Base-by-base conservation (phyloP, 1,284 basidiomycete species). In the Pisolithus thermaeus region DNA sequence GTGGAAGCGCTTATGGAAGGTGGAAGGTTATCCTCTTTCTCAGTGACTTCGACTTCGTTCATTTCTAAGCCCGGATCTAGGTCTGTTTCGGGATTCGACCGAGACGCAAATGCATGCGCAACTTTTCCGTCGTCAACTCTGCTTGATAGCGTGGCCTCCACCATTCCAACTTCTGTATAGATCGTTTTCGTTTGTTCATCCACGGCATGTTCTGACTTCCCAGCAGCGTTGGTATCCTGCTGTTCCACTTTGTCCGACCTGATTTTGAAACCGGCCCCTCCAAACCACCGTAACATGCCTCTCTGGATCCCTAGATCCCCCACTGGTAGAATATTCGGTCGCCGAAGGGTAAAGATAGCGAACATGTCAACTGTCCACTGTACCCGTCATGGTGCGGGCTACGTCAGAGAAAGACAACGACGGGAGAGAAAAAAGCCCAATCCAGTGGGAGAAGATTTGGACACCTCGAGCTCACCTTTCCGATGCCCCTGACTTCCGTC, bases 221-320 rank as follows among this genome's bases (percentile, higher is more conserved):
- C 60, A 3, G 56, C 54, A 49, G 54, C 42, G 52, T 42, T 46
- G 42, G 46, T 20, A 47, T 57, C 42, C 36, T 56, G 12, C 27
- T 50, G 14, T 63, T 58, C 54, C 66, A 54, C 53, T 64, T 55
- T 30, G 59, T 54, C 51, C 60, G 61, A 52, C 43, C 37, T 35
- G 51, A 18, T 52, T 41, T 39, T 38, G 38, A 51, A 22, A 3
- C 27, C 36, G 27, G 44, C 27, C 7, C 37, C 35, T 46, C 50
- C 50, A 23, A 84, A 79, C 89, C 89, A 93, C 38, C 83, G 76
- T 43, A 88, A 67, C 4, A 93, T 60, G 16, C 90, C 90, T 43
- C 88, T 82, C 62, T 92, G 90, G 2, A 90, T 82, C 12, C 90
- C 90, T 14, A 93, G 74, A 60, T 93, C 91, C 20, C 89, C 89